These are phyloP conservation scores for Tolypocladium cylindrosporum DNA, from an alignment of 2,329 filamentous ascomycete genomes.

Conservation along the genomic window DNA sequence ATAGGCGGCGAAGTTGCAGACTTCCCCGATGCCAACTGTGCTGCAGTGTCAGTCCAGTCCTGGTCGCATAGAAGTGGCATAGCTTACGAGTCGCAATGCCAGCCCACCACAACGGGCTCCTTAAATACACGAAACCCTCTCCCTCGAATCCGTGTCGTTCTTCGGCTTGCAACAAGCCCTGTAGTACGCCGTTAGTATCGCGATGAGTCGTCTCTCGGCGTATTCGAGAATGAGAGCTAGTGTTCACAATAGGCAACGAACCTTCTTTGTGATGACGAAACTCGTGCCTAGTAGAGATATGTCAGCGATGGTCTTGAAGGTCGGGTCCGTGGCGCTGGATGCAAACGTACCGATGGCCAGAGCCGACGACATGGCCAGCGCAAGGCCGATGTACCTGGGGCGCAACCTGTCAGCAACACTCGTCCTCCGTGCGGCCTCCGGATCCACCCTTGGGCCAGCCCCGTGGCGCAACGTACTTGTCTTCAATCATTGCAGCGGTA, in stretches of 20 bases:
- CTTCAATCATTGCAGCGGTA: slow-evolving; percentile 22
- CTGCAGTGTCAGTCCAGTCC: slow-evolving; percentile 10
- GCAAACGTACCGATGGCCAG: slow-evolving; percentile 59
- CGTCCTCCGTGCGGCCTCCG: not conserved
- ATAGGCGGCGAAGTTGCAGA: slow-evolving; percentile 97
- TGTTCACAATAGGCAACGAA: slow-evolving; percentile 26
- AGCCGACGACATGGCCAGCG: slow-evolving; percentile 64
- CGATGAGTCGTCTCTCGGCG: not conserved
- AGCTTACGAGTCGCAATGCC: slow-evolving; percentile 77
- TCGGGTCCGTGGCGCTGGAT: not conserved
- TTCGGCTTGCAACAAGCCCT: slow-evolving; percentile 85
- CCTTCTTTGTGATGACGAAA: slow-evolving; percentile 99
- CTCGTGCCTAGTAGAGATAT: slow-evolving; percentile 57
- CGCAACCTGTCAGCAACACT: slow-evolving; percentile 7
- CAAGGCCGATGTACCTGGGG: slow-evolving; percentile 64
- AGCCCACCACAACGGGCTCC: slow-evolving; percentile 95
- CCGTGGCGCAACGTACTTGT: slow-evolving; percentile 22
- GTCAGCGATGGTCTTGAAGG: slow-evolving; percentile 9
- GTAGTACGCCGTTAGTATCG: not conserved
- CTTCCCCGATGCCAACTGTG: slow-evolving; percentile 79
- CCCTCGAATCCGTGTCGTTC: slow-evolving; percentile 93
- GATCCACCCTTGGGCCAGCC: not conserved
- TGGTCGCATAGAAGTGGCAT: not conserved
- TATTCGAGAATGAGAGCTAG: not conserved
- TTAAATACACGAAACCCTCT: slow-evolving; percentile 88